Evolutionary conservation across 2,329 filamentous ascomycete species (phyloP), one percentile per base, ranked within the genome.

Genomic region (Trichophyton simii): DNA sequence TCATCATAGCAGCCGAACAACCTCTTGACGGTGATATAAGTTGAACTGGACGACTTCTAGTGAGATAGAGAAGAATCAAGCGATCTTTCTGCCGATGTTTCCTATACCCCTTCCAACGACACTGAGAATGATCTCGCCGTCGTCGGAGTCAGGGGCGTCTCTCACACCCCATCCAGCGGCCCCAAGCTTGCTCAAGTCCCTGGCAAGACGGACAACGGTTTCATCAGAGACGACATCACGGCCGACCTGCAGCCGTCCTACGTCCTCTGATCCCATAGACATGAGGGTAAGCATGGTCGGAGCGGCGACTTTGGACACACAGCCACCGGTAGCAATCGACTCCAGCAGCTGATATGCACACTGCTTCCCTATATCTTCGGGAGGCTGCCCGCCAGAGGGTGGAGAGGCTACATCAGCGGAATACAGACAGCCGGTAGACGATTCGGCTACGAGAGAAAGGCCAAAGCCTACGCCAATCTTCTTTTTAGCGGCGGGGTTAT

Each of bases 231-330:
- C 75, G 0, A 96, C 84, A 55, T 92, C 88, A 68, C 84, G 86
- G 36, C 91, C 90, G 62, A 99, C 72, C 65, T 89, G 83, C 66
- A 99, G 73, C 63, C 94, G 83, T 3, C 94, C 94, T 13, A 99
- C 91, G 73, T 99, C 94, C 72, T 97, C 94, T 0, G 88, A 89
- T 0, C 94, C 94, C 94, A 99, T 97, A 38, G 91, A 90, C 94
- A 99, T 99, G 65, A 99, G 79, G 18, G 86, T 88, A 60, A 99
- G 74, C 65, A 96, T 81, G 0, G 87, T 92, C 2, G 83, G 79
- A 3, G 86, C 85, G 1, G 89, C 88, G 2, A 87, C 81, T 13
- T 79, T 80, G 60, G 85, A 87, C 2, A 89, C 88, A 71, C 90
- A 96, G 0, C 94, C 94, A 9, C 91, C 92, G 67, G 86, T 83